Percentiles rank a stretch among this genome's conserved stretches.
Conservation (phyloP, 1,139 yeast genomes). For the Hemisphaericaspora subhashii region DNA sequence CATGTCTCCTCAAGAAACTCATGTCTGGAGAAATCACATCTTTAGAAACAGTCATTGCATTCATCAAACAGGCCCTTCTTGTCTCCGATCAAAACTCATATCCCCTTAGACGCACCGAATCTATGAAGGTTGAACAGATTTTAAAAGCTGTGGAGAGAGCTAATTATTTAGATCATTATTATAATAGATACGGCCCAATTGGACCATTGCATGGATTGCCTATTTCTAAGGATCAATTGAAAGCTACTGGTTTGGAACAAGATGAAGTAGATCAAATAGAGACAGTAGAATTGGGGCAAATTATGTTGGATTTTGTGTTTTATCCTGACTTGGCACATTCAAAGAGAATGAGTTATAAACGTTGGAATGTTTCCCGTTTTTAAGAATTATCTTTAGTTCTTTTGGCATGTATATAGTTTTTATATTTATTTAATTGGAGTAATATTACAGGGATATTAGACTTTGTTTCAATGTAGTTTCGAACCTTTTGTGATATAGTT, state of each 20-base stretch:
- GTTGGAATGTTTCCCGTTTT: background rate
- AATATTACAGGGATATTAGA: too few species aligned
- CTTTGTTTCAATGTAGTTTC: too few species aligned
- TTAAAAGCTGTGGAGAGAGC: conserved; percentile 27
- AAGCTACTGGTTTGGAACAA: conserved; percentile 1
- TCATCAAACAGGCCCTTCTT: conserved; percentile 25
- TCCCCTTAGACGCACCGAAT: background rate
- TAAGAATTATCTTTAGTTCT: too few species aligned
- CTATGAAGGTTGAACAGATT: conserved; percentile 1
- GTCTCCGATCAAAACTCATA: conserved; percentile 4
- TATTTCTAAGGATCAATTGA: conserved; percentile 33
- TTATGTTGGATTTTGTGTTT: conserved; percentile 1
- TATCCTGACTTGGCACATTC: conserved; percentile 1
- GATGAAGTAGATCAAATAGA: background rate
- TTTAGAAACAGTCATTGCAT: conserved; percentile 14
- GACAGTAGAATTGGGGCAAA: conserved; percentile 26
- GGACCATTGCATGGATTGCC: conserved; percentile 75
- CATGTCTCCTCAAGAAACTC: conserved; percentile 8
- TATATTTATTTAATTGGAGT: too few species aligned
- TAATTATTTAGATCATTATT: conserved; percentile 36
- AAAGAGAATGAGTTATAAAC: conserved; percentile 1
- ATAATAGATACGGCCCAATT: conserved; percentile 23
- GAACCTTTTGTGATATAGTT: too few species aligned
- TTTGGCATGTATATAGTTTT: too few species aligned
- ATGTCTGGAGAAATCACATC: conserved; percentile 13